Base-by-base conservation (phyloP, 1,139 yeast species). In the Hanseniaspora uvarum region DNA sequence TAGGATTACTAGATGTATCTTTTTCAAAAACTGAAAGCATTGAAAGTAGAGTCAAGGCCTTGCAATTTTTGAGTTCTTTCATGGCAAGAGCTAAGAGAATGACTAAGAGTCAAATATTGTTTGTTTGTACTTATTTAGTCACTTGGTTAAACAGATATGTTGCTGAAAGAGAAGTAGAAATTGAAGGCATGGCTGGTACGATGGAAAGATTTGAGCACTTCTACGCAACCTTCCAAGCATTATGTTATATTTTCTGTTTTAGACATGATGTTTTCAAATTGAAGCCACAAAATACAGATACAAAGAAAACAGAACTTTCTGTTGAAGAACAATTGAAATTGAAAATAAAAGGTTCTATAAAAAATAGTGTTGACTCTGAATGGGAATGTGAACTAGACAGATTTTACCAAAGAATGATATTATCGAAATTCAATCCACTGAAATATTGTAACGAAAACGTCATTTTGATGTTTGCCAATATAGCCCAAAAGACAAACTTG, bases 371-470 rank as follows among this genome's bases (percentile, higher is more conserved):
- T 1, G 69, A 68, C 44, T 67, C 66, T 23, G 64, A 63, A 55
- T 89, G 97, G 97, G 95, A 83, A 63, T 82, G 89, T 59, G 81
- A 79, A 48, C 67, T 89, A 48, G 96, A 89, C 64, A 82, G 81
- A 68, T 83, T 92, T 59, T 87, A 89, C 71, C 96, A 86, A 67
- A 75, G 95, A 60, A 78, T 86, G 59, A 81, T 94, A 40, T 77
- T 88, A 43, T 83, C 96, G 19, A 85, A 85, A 63, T 88, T 92
- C 72, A 94, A 92, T 65, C 98, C 98, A 3, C 75, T 94, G 61
- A 86, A 86, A 64, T 92, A 82, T 70, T 88, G 97, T 68, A 92
- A 89, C 64, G 94, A 87, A 62, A 87, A 94, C 16, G 96, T 94
- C 53, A 96, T 89, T 57, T 77, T 82, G 58, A 92, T 89, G 73